Conservation (phyloP, 176 grass and related monocot species). For the Dendrocalamus sinicus region DNA sequence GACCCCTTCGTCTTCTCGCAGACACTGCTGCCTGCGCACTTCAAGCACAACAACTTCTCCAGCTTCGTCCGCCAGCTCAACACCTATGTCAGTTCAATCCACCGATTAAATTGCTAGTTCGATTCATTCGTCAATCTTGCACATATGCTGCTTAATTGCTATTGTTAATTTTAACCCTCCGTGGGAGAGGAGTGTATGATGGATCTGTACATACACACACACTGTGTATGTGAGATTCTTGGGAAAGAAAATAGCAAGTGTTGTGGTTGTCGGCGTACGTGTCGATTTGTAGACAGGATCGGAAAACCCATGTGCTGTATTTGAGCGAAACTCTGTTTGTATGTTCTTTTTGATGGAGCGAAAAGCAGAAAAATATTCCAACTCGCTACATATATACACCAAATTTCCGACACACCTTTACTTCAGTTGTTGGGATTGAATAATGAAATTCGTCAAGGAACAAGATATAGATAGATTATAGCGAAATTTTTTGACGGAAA, state of each 20-base stretch:
- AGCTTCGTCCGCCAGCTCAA: slow-evolving; percentile 89
- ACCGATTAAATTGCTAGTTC: not conserved
- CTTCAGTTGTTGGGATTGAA: not conserved
- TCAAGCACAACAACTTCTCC: slow-evolving; percentile 98
- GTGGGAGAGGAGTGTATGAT: not conserved
- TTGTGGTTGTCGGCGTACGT: not conserved
- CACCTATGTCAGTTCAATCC: slow-evolving; percentile 67
- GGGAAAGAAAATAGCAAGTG: not conserved
- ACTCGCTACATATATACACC: not conserved
- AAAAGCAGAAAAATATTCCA: not conserved
- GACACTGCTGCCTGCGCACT: slow-evolving; percentile 71
- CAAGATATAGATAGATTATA: not conserved
- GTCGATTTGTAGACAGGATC: not conserved
- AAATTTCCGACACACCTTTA: not conserved
- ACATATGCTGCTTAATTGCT: not conserved
- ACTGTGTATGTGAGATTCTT: slow-evolving; percentile 1
- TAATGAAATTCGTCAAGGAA: not conserved
- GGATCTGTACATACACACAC: not conserved
- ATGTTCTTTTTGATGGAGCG: not conserved
- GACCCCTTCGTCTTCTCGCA: slow-evolving; percentile 80
- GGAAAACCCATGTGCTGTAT: not conserved
- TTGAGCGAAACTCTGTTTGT: not conserved
- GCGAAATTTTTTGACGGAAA: not conserved
- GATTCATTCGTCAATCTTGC: not conserved
- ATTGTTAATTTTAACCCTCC: not conserved